Percentiles rank a stretch among this genome's conserved stretches.
These are phyloP conservation scores for Heterobasidion parviporum DNA, from an alignment of 1,284 basidiomycete genomes.

Conservation along the genomic window DNA sequence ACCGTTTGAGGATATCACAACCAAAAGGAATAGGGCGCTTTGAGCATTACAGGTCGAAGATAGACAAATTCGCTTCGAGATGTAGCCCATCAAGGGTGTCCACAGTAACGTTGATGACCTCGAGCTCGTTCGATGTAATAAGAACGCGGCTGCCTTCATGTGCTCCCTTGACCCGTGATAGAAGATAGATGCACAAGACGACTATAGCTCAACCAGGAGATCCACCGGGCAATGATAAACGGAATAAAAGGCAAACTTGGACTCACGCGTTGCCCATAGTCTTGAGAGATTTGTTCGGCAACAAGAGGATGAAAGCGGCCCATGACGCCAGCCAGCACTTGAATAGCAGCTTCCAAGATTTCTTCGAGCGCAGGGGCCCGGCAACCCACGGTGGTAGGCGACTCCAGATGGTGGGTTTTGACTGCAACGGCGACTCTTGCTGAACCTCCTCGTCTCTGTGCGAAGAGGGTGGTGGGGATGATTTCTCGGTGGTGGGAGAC, in stretches of 20 bases:
- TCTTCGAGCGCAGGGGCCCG: conserved; percentile 12
- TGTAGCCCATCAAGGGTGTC: no score
- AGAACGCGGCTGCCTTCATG: no score
- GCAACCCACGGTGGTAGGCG: conserved; percentile 17
- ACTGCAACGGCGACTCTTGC: no score
- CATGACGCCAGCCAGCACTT: conserved; percentile 21
- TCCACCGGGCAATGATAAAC: no score
- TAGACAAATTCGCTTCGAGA: no score
- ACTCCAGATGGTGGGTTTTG: background rate
- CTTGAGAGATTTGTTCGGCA: conserved; percentile 16
- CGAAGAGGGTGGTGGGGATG: no score
- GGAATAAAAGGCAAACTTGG: background rate
- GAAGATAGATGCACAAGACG: background rate
- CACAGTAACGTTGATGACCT: no score
- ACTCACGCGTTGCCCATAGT: conserved; percentile 21
- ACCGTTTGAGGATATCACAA: background rate
- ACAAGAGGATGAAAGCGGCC: conserved; percentile 17
- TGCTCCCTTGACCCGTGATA: background rate
- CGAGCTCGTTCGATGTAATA: background rate
- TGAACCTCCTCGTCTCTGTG: no score
- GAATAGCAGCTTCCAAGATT: conserved; percentile 15
- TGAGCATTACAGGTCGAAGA: no score
- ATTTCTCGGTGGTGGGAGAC: no score
- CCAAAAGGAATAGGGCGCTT: background rate
- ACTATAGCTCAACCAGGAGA: background rate